Evolutionary conservation across 805 yeast species (phyloP), one percentile per base, ranked within the genome.

Genomic region (Saturnispora halmiae): DNA sequence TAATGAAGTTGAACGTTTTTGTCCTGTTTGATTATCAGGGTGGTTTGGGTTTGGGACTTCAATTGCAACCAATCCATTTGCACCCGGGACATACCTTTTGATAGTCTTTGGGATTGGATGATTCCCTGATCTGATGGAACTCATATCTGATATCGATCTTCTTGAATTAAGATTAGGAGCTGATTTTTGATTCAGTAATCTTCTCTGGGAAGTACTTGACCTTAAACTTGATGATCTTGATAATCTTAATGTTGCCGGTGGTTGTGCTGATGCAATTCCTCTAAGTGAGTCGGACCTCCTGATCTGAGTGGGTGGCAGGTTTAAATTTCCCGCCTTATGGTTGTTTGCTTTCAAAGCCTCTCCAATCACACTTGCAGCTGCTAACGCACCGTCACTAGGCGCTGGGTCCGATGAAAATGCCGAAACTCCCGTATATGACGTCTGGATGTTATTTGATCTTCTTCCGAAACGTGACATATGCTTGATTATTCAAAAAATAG

Each of bases 71-170:
- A 82, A 66, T 11, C 92, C 92, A 50, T 74, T 69, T 3, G 83
- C 77, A 2, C 86, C 79, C 2, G 92, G 90, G 34, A 82, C 69
- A 60, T 81, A 82, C 47, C 75, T 79, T 48, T 77, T 79, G 8
- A 80, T 71, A 61, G 72, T 79, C 41, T 64, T 71, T 11, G 66
- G 64, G 14, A 49, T 40, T 9, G 34, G 31, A 10, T 42, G 41
- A 14, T 30, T 27, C 4, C 37, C 6, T 10, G 22, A 16, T 19
- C 30, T 30, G 42, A 4, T 30, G 13, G 44, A 29, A n/a, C 19
- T 7, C 15, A 50, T 34, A n/a, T 36, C 45, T 11, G 49, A 46
- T 16, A 46, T 38, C 2, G 51, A 46, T 18, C 50, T 46, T 20
- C 51, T 42, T 13, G 37, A 9, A 7, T 31, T 30, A 13, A 43